Conservation (phyloP, 352 stramenopile species). For the Pythium insidiosum region DNA sequence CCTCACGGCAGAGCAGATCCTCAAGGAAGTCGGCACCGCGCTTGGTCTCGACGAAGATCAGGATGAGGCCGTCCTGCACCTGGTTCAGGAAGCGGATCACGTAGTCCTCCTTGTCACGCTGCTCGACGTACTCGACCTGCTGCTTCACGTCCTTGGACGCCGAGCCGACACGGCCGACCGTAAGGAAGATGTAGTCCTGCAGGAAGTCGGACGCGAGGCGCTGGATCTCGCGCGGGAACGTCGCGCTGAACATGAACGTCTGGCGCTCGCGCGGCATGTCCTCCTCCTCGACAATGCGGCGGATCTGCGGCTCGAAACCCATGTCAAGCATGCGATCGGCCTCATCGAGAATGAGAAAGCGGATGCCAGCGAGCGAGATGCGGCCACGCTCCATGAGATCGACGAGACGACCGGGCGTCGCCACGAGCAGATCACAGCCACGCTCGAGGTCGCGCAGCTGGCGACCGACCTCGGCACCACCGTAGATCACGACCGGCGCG, state of each 20-base stretch:
- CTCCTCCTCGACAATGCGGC: conserved; percentile 97
- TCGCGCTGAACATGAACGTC: conserved; percentile 99
- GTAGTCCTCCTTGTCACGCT: conserved; percentile 95
- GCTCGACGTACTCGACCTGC: conserved; percentile 95
- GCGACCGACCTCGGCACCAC: conserved; percentile 85
- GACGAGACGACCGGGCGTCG: conserved; percentile 95
- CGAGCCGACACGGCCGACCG: conserved; percentile 95
- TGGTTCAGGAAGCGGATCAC: conserved; percentile 95
- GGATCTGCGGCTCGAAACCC: conserved; percentile 99
- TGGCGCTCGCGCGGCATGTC: conserved; percentile 96
- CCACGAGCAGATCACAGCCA: conserved; percentile 96
- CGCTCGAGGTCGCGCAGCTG: conserved; percentile 84
- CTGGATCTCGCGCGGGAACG: conserved; percentile 98
- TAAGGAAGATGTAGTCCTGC: conserved; percentile 99
- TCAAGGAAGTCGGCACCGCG: conserved; percentile 95
- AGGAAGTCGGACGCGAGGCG: conserved; percentile 96
- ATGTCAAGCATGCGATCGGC: conserved; percentile 99
- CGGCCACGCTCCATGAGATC: conserved; percentile 95
- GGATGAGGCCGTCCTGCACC: conserved; percentile 86
- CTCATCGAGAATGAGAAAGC: conserved; percentile 98
- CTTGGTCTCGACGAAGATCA: conserved; percentile 99
- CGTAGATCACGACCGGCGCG: conserved; percentile 92
- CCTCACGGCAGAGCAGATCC: conserved; percentile 90
- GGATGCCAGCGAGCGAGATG: conserved; percentile 87
- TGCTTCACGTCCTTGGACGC: conserved; percentile 98